Evolutionary conservation across 179 eudicot species (phyloP).

Genomic region (Spinacia oleracea): DNA sequence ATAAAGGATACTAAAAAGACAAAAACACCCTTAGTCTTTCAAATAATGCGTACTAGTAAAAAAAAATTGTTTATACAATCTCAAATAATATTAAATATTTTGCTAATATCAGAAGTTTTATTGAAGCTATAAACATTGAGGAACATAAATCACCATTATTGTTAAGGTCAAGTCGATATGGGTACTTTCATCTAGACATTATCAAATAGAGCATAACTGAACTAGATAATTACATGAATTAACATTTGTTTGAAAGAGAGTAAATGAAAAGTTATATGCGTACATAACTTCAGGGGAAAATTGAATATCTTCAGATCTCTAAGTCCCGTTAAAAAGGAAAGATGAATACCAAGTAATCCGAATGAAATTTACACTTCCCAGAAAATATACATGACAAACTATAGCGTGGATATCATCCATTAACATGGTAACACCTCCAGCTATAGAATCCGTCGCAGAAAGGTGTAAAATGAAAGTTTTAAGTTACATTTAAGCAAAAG

Average conservation of each 20-base stretch:
- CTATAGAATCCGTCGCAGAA: neutral
- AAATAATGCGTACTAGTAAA: no score
- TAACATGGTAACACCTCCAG: neutral
- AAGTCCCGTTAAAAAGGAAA: neutral
- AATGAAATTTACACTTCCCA: neutral
- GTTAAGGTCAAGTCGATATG: neutral
- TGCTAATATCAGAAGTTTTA: neutral
- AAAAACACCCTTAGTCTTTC: neutral
- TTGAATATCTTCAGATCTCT: neutral
- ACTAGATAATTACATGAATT: neutral
- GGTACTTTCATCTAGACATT: neutral
- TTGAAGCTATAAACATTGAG: neutral
- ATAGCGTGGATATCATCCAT: neutral
- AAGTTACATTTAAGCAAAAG: constrained; percentile 9
- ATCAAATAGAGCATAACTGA: no score
- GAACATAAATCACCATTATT: neutral
- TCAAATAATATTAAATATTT: neutral
- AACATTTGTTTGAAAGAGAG: neutral
- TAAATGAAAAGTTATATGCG: neutral
- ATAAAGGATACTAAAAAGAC: neutral
- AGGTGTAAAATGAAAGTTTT: neutral
- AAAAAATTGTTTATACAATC: no score
- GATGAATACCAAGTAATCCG: neutral
- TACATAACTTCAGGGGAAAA: neutral
- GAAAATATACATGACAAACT: constrained; percentile 6